Evolutionary conservation across 768 basidiomycete species (phyloP), one percentile per base, ranked within the genome.

Genomic region (Suillus subaureus): DNA sequence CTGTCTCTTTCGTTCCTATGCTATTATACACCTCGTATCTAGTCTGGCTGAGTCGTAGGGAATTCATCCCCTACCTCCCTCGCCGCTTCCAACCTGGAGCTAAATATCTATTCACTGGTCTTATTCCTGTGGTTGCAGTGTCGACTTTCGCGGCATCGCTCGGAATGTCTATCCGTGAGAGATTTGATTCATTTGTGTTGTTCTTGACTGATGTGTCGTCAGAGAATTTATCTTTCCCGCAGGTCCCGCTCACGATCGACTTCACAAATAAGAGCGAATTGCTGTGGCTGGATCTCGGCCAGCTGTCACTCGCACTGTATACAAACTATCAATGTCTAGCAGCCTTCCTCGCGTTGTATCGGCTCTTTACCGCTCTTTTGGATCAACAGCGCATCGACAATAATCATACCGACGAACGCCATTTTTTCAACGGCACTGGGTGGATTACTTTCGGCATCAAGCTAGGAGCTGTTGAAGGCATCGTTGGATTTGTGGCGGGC

Each of bases 61-160:
- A 88, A 67, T 82, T 91, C 67, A 73, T 88, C 52, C 79, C 82
- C 56, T 72, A 73, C 43, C 79, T 91, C 43, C 89, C 92, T 18
- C 70, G 69, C 42, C 82, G 81, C 15, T 77, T 87, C 62, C 83
- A 80, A 55, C 75, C 72, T 21, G 72, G 85, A 62, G 75, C 82
- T 2, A 82, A 79, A 68, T 75, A 81, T 54, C 72, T 81, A 12
- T 77, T 91, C 12, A 68, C 86, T 39, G 61, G 84, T 37, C 82
- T 87, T 66, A 83, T 92, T 61, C 87, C 89, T 13, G 72, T 82
- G 37, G 82, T 88, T 58, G 66, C 89, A 64, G 75, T 79, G 12
- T 73, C 84, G 68, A 89, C 89, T 71, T 86, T 87, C 66, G 72
- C 89, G 16, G 85, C 85, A 12, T 90, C 91, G 3, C 89, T 93